Evolutionary conservation across 495 filamentous ascomycete species (phyloP).

Genomic region (Venustampulla echinocandica): DNA sequence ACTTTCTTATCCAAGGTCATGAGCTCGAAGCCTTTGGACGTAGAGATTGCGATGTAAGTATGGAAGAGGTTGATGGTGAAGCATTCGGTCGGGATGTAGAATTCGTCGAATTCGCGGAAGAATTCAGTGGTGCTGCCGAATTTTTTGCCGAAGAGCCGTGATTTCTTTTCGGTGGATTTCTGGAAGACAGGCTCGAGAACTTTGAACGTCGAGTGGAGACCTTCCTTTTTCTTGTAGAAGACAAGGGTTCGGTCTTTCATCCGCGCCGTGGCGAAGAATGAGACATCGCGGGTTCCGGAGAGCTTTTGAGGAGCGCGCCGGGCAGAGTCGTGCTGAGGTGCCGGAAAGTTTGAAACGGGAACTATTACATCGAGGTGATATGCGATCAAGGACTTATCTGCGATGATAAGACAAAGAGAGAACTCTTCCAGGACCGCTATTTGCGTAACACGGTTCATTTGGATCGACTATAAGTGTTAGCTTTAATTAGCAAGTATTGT

Average conservation of each 20-base stretch:
- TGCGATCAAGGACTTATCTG: slow-evolving; percentile 85
- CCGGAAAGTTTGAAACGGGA: slow-evolving; percentile 55
- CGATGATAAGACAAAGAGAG: slow-evolving; percentile 78
- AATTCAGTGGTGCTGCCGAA: slow-evolving; percentile 72
- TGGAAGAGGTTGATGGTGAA: slow-evolving; percentile 95
- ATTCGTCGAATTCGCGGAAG: slow-evolving; percentile 96
- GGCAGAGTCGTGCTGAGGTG: slow-evolving; percentile 51
- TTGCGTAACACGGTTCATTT: slow-evolving; percentile 71
- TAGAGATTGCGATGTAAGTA: slow-evolving; percentile 81
- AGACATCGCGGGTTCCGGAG: slow-evolving; percentile 78
- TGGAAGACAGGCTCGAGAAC: slow-evolving; percentile 92
- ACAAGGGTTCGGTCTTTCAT: slow-evolving; percentile 95
- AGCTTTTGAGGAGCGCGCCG: slow-evolving; percentile 83
- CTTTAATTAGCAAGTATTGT: slow-evolving; percentile 1
- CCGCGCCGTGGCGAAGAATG: slow-evolving; percentile 87
- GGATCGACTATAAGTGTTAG: slow-evolving; percentile 50
- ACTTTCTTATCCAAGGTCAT: slow-evolving; percentile 95
- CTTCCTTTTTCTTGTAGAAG: slow-evolving; percentile 94
- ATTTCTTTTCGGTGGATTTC: slow-evolving; percentile 69
- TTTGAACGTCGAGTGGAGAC: slow-evolving; percentile 86
- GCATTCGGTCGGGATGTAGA: slow-evolving; percentile 96
- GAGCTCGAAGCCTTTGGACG: slow-evolving; percentile 88
- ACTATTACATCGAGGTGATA: slow-evolving; percentile 90
- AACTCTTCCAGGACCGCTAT: slow-evolving; percentile 94
- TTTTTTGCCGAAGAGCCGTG: slow-evolving; percentile 53